A percentile compares a stretch with the other conserved stretches of the same genome.
Conservation (phyloP, 495 filamentous ascomycete genomes). For the Aspergillus avenaceus region DNA sequence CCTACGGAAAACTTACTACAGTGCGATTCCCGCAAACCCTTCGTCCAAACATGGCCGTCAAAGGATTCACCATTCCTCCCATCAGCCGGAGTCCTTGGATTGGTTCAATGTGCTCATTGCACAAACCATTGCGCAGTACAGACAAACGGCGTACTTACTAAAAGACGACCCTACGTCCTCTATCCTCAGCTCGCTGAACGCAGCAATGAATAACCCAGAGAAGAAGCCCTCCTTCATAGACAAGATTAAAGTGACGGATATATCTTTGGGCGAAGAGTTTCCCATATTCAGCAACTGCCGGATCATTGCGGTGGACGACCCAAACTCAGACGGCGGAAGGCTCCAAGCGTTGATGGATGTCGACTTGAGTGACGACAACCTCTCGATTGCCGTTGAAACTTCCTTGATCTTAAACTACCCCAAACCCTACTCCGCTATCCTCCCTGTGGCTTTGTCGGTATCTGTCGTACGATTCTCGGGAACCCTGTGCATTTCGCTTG, state of each 20-base stretch:
- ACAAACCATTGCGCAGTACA: constrained; percentile 93
- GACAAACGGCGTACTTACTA: constrained; percentile 76
- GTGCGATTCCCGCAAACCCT: constrained; percentile 57
- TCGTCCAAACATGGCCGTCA: constrained; percentile 42
- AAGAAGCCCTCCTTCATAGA: constrained; percentile 88
- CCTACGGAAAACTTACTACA: constrained; percentile 95
- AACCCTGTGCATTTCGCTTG: constrained; percentile 86
- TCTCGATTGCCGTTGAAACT: constrained; percentile 91
- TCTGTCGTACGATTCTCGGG: constrained; percentile 91
- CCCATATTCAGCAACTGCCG: constrained; percentile 98
- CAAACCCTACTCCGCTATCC: constrained; percentile 79
- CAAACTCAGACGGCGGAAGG: constrained; percentile 51
- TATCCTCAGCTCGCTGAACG: constrained; percentile 89
- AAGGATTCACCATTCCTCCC: constrained; percentile 58
- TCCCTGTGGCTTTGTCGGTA: constrained; percentile 88
- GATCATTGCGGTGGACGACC: constrained; percentile 63
- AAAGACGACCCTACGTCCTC: constrained; percentile 68
- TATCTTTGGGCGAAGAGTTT: constrained; percentile 92
- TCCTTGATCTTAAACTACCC: constrained; percentile 92
- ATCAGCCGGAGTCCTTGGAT: constrained; percentile 97
- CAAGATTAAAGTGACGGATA: constrained; percentile 88
- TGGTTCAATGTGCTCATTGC: constrained; percentile 99
- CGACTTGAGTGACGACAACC: constrained; percentile 84
- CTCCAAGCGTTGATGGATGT: constrained; percentile 97
- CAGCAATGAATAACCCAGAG: constrained; percentile 71